Base-by-base conservation (phyloP, 2,329 filamentous ascomycete genomes). In the Plectosphaerella cucumerina region DNA sequence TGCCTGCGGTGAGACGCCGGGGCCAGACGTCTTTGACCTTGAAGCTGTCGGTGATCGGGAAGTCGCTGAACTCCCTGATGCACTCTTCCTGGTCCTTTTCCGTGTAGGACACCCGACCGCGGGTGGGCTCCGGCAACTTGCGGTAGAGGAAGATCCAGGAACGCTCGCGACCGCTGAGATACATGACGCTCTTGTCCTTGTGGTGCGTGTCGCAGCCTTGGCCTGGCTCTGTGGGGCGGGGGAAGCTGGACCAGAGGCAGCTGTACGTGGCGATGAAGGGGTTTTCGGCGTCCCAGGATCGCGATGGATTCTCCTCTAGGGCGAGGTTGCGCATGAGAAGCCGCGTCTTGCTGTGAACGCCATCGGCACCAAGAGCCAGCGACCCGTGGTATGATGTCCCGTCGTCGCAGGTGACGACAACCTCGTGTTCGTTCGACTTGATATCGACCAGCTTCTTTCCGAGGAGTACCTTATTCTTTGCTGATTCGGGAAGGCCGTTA, bases 291-390 rank as follows among this genome's bases (percentile, higher is more conserved):
- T 54, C 53, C 49, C 53, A 56, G 14, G 48, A 18, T 22, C 14
- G 26, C 6, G 51, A 26, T 6, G 49, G 39, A 39, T 51, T 51
- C 1, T 57, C 56, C 0, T 54, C 44, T 2, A 65, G 15, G 1
- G 66, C 64, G 1, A 69, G 54, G 4, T 55, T 50, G 21, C 69
- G 64, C 60, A 74, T 68, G 33, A 66, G 60, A 9, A 53, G 48
- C 6, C 70, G 62, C 5, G 65, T 63, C 20, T 54, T 63, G 55
- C 70, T 73, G 51, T 71, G 67, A 2, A 69, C 67, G n/a, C 73
- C 73, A 50, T 76, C 73, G 12, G 70, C 69, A 8, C 71, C 73
- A 18, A 74, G 59, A 5, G 71, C 51, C n/a, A 76, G 56, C 52
- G 68, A 60, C 0, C 67, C 71, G 0, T 54, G 20, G 52, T 67